phyloP scores from a whole-genome alignment of 345 rosid genomes.

The Moricandia arvensis region DNA sequence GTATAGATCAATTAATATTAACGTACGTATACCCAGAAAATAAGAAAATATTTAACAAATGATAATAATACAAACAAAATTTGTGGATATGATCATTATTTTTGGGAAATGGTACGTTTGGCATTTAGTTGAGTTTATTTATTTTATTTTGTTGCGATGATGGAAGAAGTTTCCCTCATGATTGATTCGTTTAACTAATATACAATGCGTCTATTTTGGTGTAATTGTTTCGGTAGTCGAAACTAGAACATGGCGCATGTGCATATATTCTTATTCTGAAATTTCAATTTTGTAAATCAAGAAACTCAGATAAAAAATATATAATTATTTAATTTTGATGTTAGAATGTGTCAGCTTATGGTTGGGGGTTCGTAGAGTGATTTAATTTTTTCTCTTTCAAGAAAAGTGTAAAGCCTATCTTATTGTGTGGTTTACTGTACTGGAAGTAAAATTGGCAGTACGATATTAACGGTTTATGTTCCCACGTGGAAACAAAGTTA shows the following conservation, averaged over 20 bases:
- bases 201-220: conserved; percentile 9
- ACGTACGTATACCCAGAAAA: background rate
- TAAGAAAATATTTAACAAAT: background rate
- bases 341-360: conserved; percentile 11
- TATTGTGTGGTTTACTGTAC: conserved; percentile 1
- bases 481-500: conserved; percentile 20
- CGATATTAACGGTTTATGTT: conserved; percentile 24
- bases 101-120: conserved; percentile 3
- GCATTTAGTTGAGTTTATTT: conserved; percentile 8
- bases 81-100: background rate
- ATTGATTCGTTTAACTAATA: conserved; percentile 29
- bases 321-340: background rate
- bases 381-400: background rate
- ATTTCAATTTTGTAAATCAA: background rate
- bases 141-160: background rate
- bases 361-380: background rate
- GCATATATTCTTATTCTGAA: conserved; percentile 20
- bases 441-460: conserved; percentile 22
- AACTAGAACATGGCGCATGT: conserved; percentile 36
- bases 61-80: background rate
- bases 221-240: conserved; percentile 10
- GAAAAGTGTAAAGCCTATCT: background rate
- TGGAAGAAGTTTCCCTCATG: conserved; percentile 42
- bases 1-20: background rate
- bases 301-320: background rate